Base-by-base conservation (phyloP, 179 eudicot species). In the Spinacia oleracea region DNA sequence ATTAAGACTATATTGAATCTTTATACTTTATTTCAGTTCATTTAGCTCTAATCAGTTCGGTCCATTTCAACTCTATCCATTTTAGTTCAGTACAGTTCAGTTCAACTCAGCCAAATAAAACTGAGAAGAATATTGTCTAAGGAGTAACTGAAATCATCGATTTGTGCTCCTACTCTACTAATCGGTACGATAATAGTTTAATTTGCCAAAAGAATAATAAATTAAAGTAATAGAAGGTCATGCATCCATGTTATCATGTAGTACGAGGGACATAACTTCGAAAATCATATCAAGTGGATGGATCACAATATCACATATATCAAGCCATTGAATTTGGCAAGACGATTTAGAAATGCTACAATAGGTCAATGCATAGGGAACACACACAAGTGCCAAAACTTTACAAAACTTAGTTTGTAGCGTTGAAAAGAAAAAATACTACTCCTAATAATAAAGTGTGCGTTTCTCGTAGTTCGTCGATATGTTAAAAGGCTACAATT, bases 341-440 rank as follows among this genome's bases (percentile, higher is more conserved):
- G 70, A 46, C 34, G 20, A 34, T 40, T 23, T 60, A 21, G 21
- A 31, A 46, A 27, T 64, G 35, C 1, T 67, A 70, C 72, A 65
- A 64, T 67, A 55, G 81, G 81, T 77, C 84, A 81, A 77, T 73
- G 81, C 78, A 51, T 77, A 65, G 81, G 83, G 58, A n/a, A 63
- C 72, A 32, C 29, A 63, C 72, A 32, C 21, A 40, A 23, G 72
- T 67, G 50, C 50, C 51, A 67, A 80, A 80, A 80, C 59, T 64
- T 64, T 31, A 50, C 62, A 74, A 77, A 48, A 55, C 10, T 58
- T 31, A 70, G 64, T 18, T 25, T 60, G 65, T 31, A 64, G 34
- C 75, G 58, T 70, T 70, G 72, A 74, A 70, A 76, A 60, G n/a
- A n/a, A n/a, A n/a, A n/a, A n/a, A n/a, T n/a, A n/a, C n/a, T n/a